Evolutionary conservation across 148 eudicot genomes (phyloP), one percentile per base, ranked within the genome.

Genomic region (Cornus suecica): DNA sequence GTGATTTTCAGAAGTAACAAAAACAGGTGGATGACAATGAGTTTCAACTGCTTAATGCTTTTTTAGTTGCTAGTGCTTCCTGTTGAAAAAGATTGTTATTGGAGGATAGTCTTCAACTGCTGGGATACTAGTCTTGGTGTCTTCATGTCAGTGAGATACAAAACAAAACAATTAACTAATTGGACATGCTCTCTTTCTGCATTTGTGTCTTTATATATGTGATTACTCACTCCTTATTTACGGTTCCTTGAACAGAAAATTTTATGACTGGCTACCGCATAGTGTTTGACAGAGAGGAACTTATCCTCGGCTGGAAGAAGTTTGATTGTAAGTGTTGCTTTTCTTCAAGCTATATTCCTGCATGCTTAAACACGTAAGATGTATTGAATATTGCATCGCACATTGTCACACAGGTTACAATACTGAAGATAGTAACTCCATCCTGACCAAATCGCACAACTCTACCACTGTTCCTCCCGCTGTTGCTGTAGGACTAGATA

Each of bases 181-280:
- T 28, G 20, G 41, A n/a, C 2, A 26, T 45, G 10, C 26, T 74
- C 3, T 51, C 8, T 51, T 16, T 65, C 42, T 74, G 27, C 62
- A 18, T 65, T 52, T 28, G n/a, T 14, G 0, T 58, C 20, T 51
- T 52, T 8, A 10, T 34, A 48, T 24, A 41, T 41, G 4, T 56
- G 15, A n/a, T 79, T 76, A 52, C 69, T 71, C 58, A 68, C 32
- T 24, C 60, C 51, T 10, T 11, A 25, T 20, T 29, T 42, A 20
- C 56, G 15, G 69, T 26, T 31, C 42, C 78, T 79, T 68, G 0
- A 79, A 72, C 98, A 94, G 98, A 94, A 68, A 94, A 94, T 73
- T 94, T 94, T 70, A 91, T 94, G 98, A 91, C 91, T 75, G 94
- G 97, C 37, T 91, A 94, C 82, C 91, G 87, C 28, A 74, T 91